Conservation (phyloP, 768 basidiomycete species). For the Auricularia heimuer region DNA sequence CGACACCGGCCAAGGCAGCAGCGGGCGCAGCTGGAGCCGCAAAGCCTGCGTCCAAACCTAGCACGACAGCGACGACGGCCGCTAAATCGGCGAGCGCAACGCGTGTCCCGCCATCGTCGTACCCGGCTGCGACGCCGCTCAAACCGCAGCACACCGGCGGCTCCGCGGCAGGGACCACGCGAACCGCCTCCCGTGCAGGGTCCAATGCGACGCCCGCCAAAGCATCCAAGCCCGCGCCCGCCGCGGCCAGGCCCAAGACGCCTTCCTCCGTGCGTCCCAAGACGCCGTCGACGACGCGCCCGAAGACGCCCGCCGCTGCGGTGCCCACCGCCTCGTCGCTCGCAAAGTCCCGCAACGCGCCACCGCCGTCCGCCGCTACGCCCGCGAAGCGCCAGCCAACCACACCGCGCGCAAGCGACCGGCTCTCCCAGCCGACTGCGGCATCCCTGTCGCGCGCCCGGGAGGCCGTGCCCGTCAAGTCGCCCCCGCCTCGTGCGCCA, state of each 20-base stretch:
- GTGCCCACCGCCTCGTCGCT: slow-evolving; percentile 80
- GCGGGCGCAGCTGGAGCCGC: not conserved
- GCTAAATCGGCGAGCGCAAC: not conserved
- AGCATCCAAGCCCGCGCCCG: slow-evolving; percentile 13
- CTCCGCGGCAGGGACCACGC: slow-evolving; percentile 19
- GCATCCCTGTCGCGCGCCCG: slow-evolving; percentile 60
- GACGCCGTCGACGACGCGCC: slow-evolving; percentile 27
- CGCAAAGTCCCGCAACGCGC: slow-evolving; percentile 52
- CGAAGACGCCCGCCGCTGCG: slow-evolving; percentile 57
- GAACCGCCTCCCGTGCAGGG: slow-evolving; percentile 4
- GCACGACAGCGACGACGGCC: slow-evolving; percentile 1
- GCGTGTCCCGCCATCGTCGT: not conserved
- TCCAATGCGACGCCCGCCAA: slow-evolving; percentile 12
- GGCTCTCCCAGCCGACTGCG: slow-evolving; percentile 76
- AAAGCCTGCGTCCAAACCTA: slow-evolving; percentile 1
- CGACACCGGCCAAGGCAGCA: slow-evolving; percentile 10
- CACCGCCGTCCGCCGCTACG: slow-evolving; percentile 24
- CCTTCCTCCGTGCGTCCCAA: slow-evolving; percentile 25
- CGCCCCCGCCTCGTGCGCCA: slow-evolving; percentile 6
- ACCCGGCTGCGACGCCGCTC: slow-evolving; percentile 14
- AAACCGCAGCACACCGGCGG: slow-evolving; percentile 33
- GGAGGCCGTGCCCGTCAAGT: slow-evolving; percentile 18
- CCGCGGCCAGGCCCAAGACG: slow-evolving; percentile 9
- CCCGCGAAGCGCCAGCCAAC: slow-evolving; percentile 44
- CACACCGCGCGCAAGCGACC: slow-evolving; percentile 35